Conservation (phyloP, 352 stramenopile genomes). For the Globisporangium heterothallicum region DNA sequence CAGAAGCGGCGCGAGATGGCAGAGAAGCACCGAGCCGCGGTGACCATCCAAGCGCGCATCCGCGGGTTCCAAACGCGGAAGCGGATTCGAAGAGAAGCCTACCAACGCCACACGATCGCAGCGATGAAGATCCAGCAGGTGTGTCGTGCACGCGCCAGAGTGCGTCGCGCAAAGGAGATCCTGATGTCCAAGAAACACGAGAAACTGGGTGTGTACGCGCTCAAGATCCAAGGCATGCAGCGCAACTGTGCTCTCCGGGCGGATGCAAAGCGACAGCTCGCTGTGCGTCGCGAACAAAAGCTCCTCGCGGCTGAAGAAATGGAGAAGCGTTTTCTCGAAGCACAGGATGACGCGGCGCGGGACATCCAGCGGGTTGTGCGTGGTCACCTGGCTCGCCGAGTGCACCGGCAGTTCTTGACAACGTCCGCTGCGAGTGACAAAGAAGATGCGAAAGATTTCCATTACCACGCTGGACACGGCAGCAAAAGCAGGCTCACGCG, state of each 20-base stretch:
- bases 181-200: conserved; percentile 26
- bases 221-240: conserved; percentile 36
- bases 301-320: conserved; percentile 18
- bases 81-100: conserved; percentile 13
- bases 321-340: conserved; percentile 9
- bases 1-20: conserved; percentile 31
- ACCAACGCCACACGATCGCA: conserved; percentile 25
- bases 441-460: conserved; percentile 24
- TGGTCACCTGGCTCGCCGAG: conserved; percentile 25
- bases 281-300: conserved; percentile 16
- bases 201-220: conserved; percentile 26
- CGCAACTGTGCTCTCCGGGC: conserved; percentile 27
- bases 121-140: conserved; percentile 44
- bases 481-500: conserved; percentile 12
- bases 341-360: conserved; percentile 22
- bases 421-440: conserved; percentile 26
- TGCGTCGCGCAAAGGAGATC: conserved; percentile 36
- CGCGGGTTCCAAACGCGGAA: conserved; percentile 28
- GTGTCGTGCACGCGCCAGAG: conserved; percentile 28
- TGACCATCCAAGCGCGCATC: conserved; percentile 23
- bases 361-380: conserved; percentile 46
- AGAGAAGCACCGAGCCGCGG: conserved; percentile 17
- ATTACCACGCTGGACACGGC: conserved; percentile 11
- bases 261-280: conserved; percentile 27
- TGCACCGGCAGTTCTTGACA: conserved; percentile 27